Evolutionary conservation across 2,329 filamentous ascomycete species (phyloP), one percentile per base, ranked within the genome.

Genomic region (Botrytis deweyae): DNA sequence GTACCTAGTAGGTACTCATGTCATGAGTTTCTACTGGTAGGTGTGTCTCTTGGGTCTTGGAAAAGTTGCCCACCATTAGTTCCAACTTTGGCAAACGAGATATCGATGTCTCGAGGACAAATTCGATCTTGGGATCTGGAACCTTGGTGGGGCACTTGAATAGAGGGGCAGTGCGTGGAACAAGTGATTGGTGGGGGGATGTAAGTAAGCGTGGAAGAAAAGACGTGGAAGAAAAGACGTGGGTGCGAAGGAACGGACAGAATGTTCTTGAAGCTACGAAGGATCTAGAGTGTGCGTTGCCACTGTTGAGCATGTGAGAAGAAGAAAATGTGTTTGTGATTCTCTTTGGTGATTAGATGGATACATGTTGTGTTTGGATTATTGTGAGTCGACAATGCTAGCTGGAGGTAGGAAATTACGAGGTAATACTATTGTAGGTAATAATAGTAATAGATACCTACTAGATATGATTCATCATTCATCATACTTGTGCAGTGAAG

Each of bases 51-150:
- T 40, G 61, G 36, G 8, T 25, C 36, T 40, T 40, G 61, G 61
- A 16, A 66, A 38, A 52, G 16, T 12, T 46, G 22, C 33, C 29
- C 22, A n/a, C 64, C 44, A 49, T 44, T 44, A 20, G n/a, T 12
- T 14, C 33, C 63, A 49, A 49, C 20, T 25, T 49, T 10, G 12
- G 12, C 16, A 49, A 66, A 49, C 42, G 18, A 49, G 22, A 66
- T 49, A 66, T 66, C 44, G 44, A 66, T 52, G 64, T 66, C 42
- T 46, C 25, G 29, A 66, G 20, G 22, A 38, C 29, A 66, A 66
- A 52, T 16, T 49, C 64, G 64, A 66, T 66, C 64, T 66, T 66
- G 64, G 29, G n/a, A 29, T 36, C 20, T 36, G 14, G 42, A 20
- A 62, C 6, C 20, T 4, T 33, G 9, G 44, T 49, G 44, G 29